Evolutionary conservation across 2,329 filamentous ascomycete species (phyloP), one percentile per base, ranked within the genome.

Genomic region (Tolypocladium tropicale): DNA sequence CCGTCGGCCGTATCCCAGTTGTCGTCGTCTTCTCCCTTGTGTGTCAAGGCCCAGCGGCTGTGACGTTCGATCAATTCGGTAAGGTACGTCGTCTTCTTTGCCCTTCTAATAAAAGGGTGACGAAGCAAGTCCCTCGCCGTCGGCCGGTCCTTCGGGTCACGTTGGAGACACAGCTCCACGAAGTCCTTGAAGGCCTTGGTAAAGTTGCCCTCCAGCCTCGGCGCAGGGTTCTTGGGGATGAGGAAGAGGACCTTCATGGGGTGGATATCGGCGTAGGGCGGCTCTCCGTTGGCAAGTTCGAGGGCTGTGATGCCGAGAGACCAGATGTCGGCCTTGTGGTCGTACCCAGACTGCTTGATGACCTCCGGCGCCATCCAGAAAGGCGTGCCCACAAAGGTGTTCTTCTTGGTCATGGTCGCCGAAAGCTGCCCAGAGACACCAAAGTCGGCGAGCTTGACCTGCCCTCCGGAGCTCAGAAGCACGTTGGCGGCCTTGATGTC

Each of bases 301-400:
- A 97, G 81, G 2, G 93, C 92, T 1, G 93, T 96, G 68, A 96
- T 96, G 41, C 93, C 93, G 21, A 96, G 77, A 2, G 93, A 96
- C 93, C 93, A 97, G 57, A 97, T 96, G 68, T 97, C 93, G 49
- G 93, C 93, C 74, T 96, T 96, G 75, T 95, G 90, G 71, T 96
- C 93, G 75, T 97, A 96, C 52, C 93, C 93, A 57, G 91, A 95
- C 71, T 99, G 93, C 74, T 96, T 96, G 72, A 99, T 99, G 55
- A 97, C 93, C 74, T 99, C 93, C 12, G 93, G 93, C 3, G 94
- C 93, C 93, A 99, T 99, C 94, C 94, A 99, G 70, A 97, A 99
- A 1, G 94, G 93, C 0, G 93, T 97, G 36, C 94, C 94, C 34
- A 99, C 93, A 70, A 97, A 99, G 0, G 93, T 97, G 69, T 97